Base-by-base conservation (phyloP, 257 asterid genomes). In the Petrea volubilis region DNA sequence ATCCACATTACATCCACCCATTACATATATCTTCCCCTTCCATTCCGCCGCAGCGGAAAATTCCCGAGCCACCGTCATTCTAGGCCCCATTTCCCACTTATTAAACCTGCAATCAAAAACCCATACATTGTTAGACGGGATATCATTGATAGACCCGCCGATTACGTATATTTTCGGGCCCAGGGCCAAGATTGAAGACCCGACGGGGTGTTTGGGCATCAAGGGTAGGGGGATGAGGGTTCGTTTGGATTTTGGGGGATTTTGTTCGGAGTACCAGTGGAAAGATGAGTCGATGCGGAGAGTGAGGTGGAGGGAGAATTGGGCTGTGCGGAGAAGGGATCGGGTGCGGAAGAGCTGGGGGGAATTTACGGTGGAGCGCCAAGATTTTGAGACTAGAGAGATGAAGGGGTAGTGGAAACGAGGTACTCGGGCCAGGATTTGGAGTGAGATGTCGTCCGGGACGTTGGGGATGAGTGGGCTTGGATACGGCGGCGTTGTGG, bases 1-100 rank as follows among this genome's bases (percentile, higher is more conserved):
- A 76, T 91, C 96, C 15, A 91, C 85, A 12, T 83, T 82, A 63
- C 98, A 91, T 9, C 98, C 98, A n/a, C 98, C 98, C 65, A 94
- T 70, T 3, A 91, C 96, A 62, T 80, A 89, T 23, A 91, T 82
- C 79, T 66, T 91, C 46, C 93, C 96, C 6, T 66, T 68, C 58
- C 81, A 80, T 18, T 68, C 92, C 67, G 83, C 96, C 17, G 97
- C 89, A 0, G 92, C 98, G 0, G 95, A 82, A 17, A 94, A 94
- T 72, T 94, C 98, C 28, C 98, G 76, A 33, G 86, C 79, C 2
- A 78, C 87, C 79, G 74, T 75, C 96, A 91, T 91, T 64, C 57
- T 87, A 4, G 88, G 88, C 41, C 97, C 98, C 23, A 72, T 15
- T 75, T 82, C 93, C 98, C 98, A 94, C 68, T 73, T 73, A 14